Evolutionary conservation across 495 filamentous ascomycete species (phyloP), one percentile per base, ranked within the genome.

Genomic region (Penicillium flavigenum): DNA sequence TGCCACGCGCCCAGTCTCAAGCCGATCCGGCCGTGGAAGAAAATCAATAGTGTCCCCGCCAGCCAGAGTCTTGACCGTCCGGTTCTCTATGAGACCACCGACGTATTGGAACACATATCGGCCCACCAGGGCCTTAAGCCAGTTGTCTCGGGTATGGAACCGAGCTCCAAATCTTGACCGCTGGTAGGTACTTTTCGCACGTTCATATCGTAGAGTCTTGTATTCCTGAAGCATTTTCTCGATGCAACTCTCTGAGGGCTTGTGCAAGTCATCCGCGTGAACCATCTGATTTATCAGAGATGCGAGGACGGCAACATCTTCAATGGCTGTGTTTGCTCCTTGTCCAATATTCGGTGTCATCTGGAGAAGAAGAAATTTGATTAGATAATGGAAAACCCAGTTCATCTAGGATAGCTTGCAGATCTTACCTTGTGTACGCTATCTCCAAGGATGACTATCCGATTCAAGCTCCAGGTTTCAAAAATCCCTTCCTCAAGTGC

Each of bases 371-470:
- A 0, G 46, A 51, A 22, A 22, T 22, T 41, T 7, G 11, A 14
- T 53, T 27, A 38, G 38, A 29, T 46, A 5, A 36, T 20, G 2
- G n/a, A 2, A 32, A 22, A 4, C 7, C 11, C 45, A 20, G 12
- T 20, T n/a, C 11, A 7, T 41, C 22, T 0, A 60, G 51, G n/a
- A 4, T 14, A 4, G 29, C 7, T 9, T 0, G 7, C 29, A 31
- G 29, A 31, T 49, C 17, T 47, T n/a, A 57, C 55, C 44, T 64
- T 64, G 49, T 58, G 58, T 1, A 61, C 34, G 12, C 53, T 58
- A 24, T 64, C 62, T 10, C 62, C 62, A 24, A 64, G 26, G 1
- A 54, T 41, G 4, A 60, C 62, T 22, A 64, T 41, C 5, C 62
- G 53, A 16, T 48, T 41, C 4, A 29, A 61, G 31, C 39, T 32